Base-by-base conservation (phyloP, 1,284 basidiomycete species). In the Pascua sp. region DNA sequence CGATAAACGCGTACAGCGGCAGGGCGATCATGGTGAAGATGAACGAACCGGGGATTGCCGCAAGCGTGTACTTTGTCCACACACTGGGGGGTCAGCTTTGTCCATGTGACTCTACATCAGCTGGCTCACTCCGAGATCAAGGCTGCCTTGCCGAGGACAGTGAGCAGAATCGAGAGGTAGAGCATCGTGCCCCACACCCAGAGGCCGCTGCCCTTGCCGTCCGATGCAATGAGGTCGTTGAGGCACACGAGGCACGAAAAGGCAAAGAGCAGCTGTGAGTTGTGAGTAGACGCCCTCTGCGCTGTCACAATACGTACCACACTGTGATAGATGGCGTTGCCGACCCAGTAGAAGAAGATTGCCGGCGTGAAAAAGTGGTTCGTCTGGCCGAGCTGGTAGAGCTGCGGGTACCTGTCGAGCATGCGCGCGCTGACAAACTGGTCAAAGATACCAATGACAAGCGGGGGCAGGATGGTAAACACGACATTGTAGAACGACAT, bases 61-160 rank as follows among this genome's bases (percentile, higher is more conserved):
- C 90, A 42, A 94, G 89, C 4, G 94, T 98, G 75, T 98, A 98
- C 74, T 98, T 98, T 2, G 95, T 98, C 96, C 95, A 99, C n/a
- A 98, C 78, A 67, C 92, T 96, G 17, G 38, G 24, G 24, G 24
- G 38, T 47, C 11, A 46, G 37, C 7, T 17, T 32, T 7, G 40
- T 4, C 16, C 0, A 24, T n/a, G 5, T 13, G 7, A 5, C 2
- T 7, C 10, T 4, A n/a, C 5, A 7, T 13, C n/a, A 39, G 15
- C 15, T 9, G 39, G 83, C 91, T 70, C 72, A 96, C 92, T 98
- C 95, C 8, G 95, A 98, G 50, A 98, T 90, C 56, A 99, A 78
- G 1, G 95, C 95, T 9, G 96, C 96, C 77, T 98, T 99, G 48
- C 94, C 95, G 8, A 99, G 83, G 9, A 98, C 95, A 0, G 95